These are phyloP conservation scores for Lentinus tigrinus DNA, from an alignment of 768 basidiomycete genomes.

Conservation along the genomic window DNA sequence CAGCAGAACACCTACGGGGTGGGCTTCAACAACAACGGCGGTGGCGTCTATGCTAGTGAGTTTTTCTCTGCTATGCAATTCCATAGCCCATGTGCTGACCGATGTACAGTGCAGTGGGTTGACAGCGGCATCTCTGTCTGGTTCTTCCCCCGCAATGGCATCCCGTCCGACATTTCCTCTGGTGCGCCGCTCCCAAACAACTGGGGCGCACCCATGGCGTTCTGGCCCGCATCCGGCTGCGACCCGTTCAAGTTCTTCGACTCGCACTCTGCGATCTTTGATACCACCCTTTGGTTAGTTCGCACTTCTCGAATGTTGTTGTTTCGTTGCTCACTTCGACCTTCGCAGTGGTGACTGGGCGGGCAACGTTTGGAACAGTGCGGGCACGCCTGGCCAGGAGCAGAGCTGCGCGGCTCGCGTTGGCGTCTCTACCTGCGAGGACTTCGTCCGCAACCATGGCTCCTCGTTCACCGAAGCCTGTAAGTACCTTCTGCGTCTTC, in stretches of 20 bases:
- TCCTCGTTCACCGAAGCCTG: constrained; percentile 73
- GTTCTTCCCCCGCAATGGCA: constrained; percentile 75
- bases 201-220: constrained; percentile 80
- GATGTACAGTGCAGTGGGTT: constrained; percentile 70
- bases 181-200: constrained; percentile 64
- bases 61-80: constrained; percentile 18
- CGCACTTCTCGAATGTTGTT: constrained; percentile 11
- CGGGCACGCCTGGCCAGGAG: constrained; percentile 80
- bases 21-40: constrained; percentile 77
- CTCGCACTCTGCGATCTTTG: constrained; percentile 76
- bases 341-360: constrained; percentile 86
- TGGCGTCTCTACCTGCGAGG: constrained; percentile 79
- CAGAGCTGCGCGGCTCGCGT: constrained; percentile 84
- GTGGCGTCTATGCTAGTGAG: constrained; percentile 90
- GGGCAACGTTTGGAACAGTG: constrained; percentile 63
- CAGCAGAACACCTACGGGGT: constrained; percentile 68
- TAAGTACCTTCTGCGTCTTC: constrained; percentile 41
- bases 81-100: not conserved
- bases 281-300: constrained; percentile 79
- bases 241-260: constrained; percentile 78
- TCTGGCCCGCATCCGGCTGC: constrained; percentile 75
- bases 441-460: constrained; percentile 74
- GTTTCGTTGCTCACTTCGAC: not conserved
- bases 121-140: constrained; percentile 71
- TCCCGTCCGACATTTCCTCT: constrained; percentile 74